Evolutionary conservation across 2,329 filamentous ascomycete species (phyloP).

Genomic region (Colletotrichum caudatum): DNA sequence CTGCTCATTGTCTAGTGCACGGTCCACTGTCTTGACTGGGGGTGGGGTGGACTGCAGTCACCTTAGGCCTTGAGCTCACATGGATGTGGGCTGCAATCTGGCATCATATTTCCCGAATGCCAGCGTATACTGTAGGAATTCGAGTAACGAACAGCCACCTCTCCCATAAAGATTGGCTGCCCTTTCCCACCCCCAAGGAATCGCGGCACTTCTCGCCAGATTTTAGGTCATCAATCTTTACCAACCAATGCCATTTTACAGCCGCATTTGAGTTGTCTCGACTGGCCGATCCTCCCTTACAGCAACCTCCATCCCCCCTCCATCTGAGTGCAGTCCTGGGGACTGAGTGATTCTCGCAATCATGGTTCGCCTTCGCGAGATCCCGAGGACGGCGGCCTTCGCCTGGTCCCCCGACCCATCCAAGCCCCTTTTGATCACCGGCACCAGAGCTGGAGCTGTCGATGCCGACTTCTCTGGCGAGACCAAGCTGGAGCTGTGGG

Average conservation of each 20-base stretch:
- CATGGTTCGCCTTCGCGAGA: conserved; percentile 98
- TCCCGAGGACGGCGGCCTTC: conserved; percentile 95
- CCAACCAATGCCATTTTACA: conserved; percentile 39
- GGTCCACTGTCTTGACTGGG: conserved; percentile 22
- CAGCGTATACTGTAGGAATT: conserved; percentile 32
- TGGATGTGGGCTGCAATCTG: conserved; percentile 44
- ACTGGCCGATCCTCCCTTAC: conserved; percentile 25
- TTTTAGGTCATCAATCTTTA: conserved; percentile 7
- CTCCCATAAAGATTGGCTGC: conserved; percentile 33
- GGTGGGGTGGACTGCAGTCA: conserved; percentile 1
- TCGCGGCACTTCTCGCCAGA: conserved; percentile 26
- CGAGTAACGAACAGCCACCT: conserved; percentile 38
- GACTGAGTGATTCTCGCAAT: conserved; percentile 50
- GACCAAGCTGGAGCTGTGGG: conserved; percentile 96
- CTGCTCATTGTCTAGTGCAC: conserved; percentile 25
- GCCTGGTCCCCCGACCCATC: conserved; percentile 90
- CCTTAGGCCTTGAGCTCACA: conserved; percentile 29
- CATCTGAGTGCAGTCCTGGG: conserved; percentile 39
- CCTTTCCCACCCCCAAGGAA: conserved; percentile 31
- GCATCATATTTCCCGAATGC: conserved; percentile 42
- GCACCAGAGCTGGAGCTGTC: conserved; percentile 93
- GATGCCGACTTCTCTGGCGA: conserved; percentile 98
- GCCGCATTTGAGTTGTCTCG: conserved; percentile 20
- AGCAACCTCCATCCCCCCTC: conserved; percentile 24
- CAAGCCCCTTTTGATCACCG: conserved; percentile 88